Evolutionary conservation across 495 filamentous ascomycete genomes (phyloP).

Genomic region (Penicillium dipodomyicola): DNA sequence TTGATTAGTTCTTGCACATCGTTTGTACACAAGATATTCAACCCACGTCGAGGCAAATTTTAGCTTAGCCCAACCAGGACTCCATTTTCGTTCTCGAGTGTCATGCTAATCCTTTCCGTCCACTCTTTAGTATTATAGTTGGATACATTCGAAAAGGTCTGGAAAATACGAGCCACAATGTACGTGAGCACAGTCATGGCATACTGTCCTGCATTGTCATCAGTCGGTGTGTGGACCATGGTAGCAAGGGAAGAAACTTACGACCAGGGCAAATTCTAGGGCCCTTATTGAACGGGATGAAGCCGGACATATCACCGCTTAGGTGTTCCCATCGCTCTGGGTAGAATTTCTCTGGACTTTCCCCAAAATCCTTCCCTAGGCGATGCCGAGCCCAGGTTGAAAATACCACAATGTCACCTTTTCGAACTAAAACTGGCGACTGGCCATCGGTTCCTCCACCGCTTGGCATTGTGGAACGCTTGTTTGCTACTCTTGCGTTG

Average conservation of each 20-base stretch:
- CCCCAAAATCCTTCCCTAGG: conserved; percentile 13
- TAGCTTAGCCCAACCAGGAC: conserved; percentile 10
- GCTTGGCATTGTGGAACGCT: conserved; percentile 5
- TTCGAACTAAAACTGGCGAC: conserved; percentile 9
- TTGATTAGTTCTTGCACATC: not conserved
- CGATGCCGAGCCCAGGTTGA: conserved; percentile 21
- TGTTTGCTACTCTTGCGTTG: conserved; percentile 5
- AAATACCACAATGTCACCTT: conserved; percentile 18
- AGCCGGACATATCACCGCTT: conserved; percentile 14
- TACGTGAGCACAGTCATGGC: conserved; percentile 18
- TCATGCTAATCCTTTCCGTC: conserved; percentile 22
- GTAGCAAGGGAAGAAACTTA: conserved; percentile 10
- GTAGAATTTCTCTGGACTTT: conserved; percentile 14
- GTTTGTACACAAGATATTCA: not conserved
- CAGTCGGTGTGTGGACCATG: not conserved
- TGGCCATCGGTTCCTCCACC: conserved; percentile 4
- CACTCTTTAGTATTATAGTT: conserved; percentile 15
- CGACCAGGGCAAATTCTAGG: conserved; percentile 22
- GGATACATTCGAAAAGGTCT: conserved; percentile 15
- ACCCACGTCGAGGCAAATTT: not conserved
- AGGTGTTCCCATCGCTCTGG: conserved; percentile 23
- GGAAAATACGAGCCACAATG: conserved; percentile 19
- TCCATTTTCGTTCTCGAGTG: conserved; percentile 25
- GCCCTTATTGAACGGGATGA: conserved; percentile 23
- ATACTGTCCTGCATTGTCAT: conserved; percentile 8